Percentiles rank a stretch among this genome's conserved stretches.
Evolutionary conservation across 768 basidiomycete species (phyloP).

Genomic region (Leucocoprinus birnbaumii): DNA sequence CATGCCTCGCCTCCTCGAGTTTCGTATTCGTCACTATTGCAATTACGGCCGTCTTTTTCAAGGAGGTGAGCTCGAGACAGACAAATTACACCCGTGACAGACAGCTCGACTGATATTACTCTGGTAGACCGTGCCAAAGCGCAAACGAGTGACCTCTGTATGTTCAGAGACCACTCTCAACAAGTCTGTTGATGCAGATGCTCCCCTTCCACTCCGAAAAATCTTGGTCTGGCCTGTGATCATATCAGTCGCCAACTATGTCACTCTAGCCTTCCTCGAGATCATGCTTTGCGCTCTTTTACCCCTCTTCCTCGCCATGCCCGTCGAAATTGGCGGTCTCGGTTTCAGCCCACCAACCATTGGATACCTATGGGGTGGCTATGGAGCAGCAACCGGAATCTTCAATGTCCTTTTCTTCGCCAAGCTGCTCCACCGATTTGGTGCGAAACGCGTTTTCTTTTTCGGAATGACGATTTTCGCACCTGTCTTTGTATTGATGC

Average conservation of each 20-base stretch:
- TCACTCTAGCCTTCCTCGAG: conserved; percentile 61
- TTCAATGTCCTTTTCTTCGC: conserved; percentile 42
- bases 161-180: conserved; percentile 16
- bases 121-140: conserved; percentile 27
- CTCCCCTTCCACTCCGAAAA: conserved; percentile 37
- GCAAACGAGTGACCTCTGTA: conserved; percentile 12
- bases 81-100: no score
- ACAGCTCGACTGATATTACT: not conserved
- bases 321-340: conserved; percentile 65
- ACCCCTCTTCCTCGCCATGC: conserved; percentile 70
- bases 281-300: conserved; percentile 51
- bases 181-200: conserved; percentile 15
- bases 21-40: conserved; percentile 32
- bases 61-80: conserved; percentile 49
- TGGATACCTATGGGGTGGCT: conserved; percentile 50
- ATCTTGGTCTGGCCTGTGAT: conserved; percentile 54
- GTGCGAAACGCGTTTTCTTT: conserved; percentile 39
- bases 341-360: no score
- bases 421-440: conserved; percentile 36
- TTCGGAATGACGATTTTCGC: conserved; percentile 33
- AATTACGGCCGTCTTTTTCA: conserved; percentile 33
- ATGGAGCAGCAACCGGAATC: conserved; percentile 35
- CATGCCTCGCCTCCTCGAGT: conserved; percentile 44
- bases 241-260: conserved; percentile 67
- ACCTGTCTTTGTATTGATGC: conserved; percentile 38